A percentile compares a stretch with the other conserved stretches of the same genome.
These are phyloP conservation scores for Xylariaceae sp. DNA, from an alignment of 2,329 filamentous ascomycete genomes.

Conservation along the genomic window DNA sequence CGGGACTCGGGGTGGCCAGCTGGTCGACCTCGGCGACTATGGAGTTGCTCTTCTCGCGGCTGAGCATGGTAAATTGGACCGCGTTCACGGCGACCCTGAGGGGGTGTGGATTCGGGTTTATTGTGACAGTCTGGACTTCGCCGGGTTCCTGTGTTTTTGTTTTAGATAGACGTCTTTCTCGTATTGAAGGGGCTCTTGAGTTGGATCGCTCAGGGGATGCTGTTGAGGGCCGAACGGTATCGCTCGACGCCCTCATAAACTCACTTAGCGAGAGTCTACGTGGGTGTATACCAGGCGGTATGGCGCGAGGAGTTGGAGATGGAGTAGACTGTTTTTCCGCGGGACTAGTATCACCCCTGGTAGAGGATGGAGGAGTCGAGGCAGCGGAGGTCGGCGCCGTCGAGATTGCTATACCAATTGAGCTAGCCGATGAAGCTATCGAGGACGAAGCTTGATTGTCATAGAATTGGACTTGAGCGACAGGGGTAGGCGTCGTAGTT, in stretches of 20 bases:
- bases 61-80: slow-evolving; percentile 9
- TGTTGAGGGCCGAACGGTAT: slow-evolving; percentile 11
- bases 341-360: slow-evolving; percentile 7
- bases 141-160: slow-evolving; percentile 7
- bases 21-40: slow-evolving; percentile 12
- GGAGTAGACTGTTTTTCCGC: slow-evolving; percentile 2
- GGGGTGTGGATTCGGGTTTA: background rate
- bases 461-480: slow-evolving; percentile 10
- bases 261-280: slow-evolving; percentile 14
- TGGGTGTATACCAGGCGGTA: background rate
- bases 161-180: slow-evolving; percentile 25
- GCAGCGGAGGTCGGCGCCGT: slow-evolving; percentile 21
- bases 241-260: slow-evolving; percentile 9
- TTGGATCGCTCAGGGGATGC: slow-evolving; percentile 1
- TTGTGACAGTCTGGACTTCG: slow-evolving; percentile 11
- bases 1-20: slow-evolving; percentile 3
- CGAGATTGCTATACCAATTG: slow-evolving; percentile 27
- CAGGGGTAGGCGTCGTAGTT: slow-evolving; percentile 10
- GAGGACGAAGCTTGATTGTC: slow-evolving; percentile 21
- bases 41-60: slow-evolving; percentile 5
- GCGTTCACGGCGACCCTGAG: slow-evolving; percentile 9
- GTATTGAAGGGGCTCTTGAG: slow-evolving; percentile 11
- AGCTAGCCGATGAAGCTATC: slow-evolving; percentile 25
- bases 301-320: background rate
- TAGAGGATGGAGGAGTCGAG: slow-evolving; percentile 16